phyloP scores from a whole-genome alignment of 495 filamentous ascomycete genomes.

The Lindgomyces ingoldianus region DNA sequence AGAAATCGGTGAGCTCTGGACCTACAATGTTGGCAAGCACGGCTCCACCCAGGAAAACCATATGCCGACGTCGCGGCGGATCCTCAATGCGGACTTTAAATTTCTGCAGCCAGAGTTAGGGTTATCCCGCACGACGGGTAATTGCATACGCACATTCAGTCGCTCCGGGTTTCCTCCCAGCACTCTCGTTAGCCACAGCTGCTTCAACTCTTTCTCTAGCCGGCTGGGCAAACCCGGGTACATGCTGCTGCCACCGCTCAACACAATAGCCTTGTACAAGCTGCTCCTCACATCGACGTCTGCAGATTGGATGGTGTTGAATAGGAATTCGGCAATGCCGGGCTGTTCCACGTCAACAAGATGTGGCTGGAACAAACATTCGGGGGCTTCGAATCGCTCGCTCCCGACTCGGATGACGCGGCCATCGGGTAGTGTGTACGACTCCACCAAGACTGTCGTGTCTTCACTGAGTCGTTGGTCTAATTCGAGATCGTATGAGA shows the following conservation, averaged over 20 bases:
- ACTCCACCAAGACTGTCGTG: conserved; percentile 95
- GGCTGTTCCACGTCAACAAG: conserved; percentile 97
- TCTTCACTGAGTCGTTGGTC: conserved; percentile 96
- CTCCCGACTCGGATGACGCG: conserved; percentile 93
- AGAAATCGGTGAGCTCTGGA: conserved; percentile 13
- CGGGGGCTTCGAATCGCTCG: conserved; percentile 96
- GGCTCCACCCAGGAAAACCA: conserved; percentile 97
- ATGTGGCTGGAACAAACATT: conserved; percentile 98
- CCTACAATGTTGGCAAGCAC: conserved; percentile 90
- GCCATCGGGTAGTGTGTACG: conserved; percentile 94
- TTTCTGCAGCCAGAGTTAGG: conserved; percentile 60
- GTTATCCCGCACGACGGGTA: background rate
- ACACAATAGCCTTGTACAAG: conserved; percentile 94
- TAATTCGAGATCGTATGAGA: conserved; percentile 95
- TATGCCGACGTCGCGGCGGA: conserved; percentile 90
- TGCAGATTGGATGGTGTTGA: conserved; percentile 96
- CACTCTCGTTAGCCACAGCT: conserved; percentile 94
- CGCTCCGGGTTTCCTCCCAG: conserved; percentile 87
- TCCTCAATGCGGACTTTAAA: conserved; percentile 99
- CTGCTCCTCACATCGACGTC: conserved; percentile 92
- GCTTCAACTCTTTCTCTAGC: conserved; percentile 97
- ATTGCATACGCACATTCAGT: conserved; percentile 62
- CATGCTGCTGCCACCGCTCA: conserved; percentile 97
- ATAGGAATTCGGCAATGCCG: conserved; percentile 93
- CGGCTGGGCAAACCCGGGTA: conserved; percentile 93